These are phyloP conservation scores for Cyclocybe aegerita DNA, from an alignment of 768 basidiomycete species.

Conservation along the genomic window DNA sequence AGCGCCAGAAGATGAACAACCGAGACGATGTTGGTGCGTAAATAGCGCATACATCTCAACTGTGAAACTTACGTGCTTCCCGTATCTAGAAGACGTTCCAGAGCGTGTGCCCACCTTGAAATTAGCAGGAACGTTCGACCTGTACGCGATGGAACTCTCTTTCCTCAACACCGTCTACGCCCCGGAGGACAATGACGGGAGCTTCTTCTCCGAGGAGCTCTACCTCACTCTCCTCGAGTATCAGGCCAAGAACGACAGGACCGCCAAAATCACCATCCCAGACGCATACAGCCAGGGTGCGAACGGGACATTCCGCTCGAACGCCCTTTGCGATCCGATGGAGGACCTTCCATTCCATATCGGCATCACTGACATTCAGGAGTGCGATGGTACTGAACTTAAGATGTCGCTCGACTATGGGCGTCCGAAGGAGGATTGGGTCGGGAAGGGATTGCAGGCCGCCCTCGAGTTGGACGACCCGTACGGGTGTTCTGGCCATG, in stretches of 20 bases:
- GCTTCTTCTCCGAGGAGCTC: constrained; percentile 27
- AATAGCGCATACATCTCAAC: too few relatives aligned
- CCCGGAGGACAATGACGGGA: constrained; percentile 22
- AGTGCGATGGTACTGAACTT: not conserved
- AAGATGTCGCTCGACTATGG: not conserved
- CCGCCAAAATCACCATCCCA: constrained; percentile 28
- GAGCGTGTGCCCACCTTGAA: too few relatives aligned
- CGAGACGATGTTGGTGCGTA: too few relatives aligned
- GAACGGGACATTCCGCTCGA: constrained; percentile 24
- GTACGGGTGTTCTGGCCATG: constrained; percentile 18
- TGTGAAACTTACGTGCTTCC: too few relatives aligned
- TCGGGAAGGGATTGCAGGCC: constrained; percentile 3
- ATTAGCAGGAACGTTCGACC: constrained; percentile 34
- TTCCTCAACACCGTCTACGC: constrained; percentile 32
- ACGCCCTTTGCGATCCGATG: constrained; percentile 30
- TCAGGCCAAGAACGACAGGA: constrained; percentile 37
- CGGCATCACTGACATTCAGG: constrained; percentile 20
- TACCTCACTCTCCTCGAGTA: constrained; percentile 32
- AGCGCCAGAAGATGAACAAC: too few relatives aligned
- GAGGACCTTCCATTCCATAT: constrained; percentile 33
- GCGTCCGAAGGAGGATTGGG: constrained; percentile 2
- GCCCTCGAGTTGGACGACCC: not conserved
- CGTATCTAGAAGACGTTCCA: too few relatives aligned
- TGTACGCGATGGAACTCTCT: constrained; percentile 38
- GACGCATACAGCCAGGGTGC: not conserved